Evolutionary conservation across 495 filamentous ascomycete species (phyloP).

Genomic region (Bacidia rubella): DNA sequence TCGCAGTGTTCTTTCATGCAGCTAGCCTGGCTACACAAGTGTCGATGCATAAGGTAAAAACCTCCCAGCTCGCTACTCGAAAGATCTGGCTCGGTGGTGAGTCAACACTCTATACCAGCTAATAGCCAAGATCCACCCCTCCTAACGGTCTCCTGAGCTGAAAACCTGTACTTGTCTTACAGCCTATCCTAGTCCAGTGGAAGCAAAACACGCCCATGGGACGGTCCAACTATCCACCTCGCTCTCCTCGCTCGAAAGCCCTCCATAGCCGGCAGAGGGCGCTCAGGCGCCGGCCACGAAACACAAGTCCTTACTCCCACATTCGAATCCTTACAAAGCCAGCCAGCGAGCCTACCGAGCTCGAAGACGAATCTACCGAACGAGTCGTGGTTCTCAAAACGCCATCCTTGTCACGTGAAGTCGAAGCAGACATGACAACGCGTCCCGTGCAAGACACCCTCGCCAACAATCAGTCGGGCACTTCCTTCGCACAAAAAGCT

Average conservation of each 20-base stretch:
- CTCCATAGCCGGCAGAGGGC: no score
- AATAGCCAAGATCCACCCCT: no score
- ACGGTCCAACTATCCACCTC: no score
- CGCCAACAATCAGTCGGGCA: conserved; percentile 12
- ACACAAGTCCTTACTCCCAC: not conserved
- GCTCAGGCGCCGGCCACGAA: not conserved
- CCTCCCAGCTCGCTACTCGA: no score
- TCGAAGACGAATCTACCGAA: not conserved
- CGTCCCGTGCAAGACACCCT: not conserved
- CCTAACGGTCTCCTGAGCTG: no score
- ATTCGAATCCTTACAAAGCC: not conserved
- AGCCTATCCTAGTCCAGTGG: no score
- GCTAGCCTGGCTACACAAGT: not conserved
- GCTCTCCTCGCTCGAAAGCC: no score
- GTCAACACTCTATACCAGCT: no score
- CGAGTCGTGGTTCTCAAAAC: not conserved
- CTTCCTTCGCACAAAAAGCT: conserved; percentile 12
- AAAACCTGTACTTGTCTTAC: no score
- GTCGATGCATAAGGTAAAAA: no score
- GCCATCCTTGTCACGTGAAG: not conserved
- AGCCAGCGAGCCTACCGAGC: not conserved
- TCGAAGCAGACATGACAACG: not conserved
- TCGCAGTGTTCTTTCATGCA: not conserved
- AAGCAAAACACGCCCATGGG: no score
- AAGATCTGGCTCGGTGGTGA: no score